Evolutionary conservation across 1,284 basidiomycete genomes (phyloP).

Genomic region (Volvariella volvacea): DNA sequence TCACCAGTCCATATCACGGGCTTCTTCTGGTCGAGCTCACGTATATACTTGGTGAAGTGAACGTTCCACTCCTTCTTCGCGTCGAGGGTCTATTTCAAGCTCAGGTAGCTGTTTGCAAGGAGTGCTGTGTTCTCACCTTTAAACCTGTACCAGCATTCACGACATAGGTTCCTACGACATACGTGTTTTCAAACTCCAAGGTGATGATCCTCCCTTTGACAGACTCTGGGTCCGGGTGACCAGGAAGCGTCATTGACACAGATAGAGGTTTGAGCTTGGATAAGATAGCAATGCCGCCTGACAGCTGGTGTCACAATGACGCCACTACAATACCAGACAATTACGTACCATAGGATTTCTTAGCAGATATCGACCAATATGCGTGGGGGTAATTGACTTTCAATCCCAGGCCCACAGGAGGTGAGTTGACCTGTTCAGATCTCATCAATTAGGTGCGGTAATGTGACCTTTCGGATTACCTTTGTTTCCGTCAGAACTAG

Average conservation of each 20-base stretch:
- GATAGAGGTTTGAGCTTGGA: constrained; percentile 72
- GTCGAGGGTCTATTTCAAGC: constrained; percentile 51
- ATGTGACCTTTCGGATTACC: constrained; percentile 24
- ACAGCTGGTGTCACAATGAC: constrained; percentile 2
- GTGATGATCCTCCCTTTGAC: constrained; percentile 78
- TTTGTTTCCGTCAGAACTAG: constrained; percentile 81
- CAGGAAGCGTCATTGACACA: constrained; percentile 63
- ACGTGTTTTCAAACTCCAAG: constrained; percentile 70
- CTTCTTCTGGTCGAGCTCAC: constrained; percentile 67
- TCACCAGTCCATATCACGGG: constrained; percentile 90
- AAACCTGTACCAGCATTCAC: constrained; percentile 80
- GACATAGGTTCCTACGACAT: constrained; percentile 79
- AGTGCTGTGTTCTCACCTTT: constrained; percentile 43
- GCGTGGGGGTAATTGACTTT: constrained; percentile 57
- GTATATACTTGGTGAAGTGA: constrained; percentile 70
- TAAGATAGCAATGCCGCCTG: constrained; percentile 78
- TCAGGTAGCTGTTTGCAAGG: not conserved
- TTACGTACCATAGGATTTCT: constrained; percentile 69
- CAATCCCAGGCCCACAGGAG: constrained; percentile 52
- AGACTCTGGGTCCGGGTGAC: constrained; percentile 54
- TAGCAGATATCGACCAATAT: constrained; percentile 69
- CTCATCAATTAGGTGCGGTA: too few species aligned
- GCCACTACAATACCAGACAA: not conserved
- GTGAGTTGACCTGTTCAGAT: constrained; percentile 52
- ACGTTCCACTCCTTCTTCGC: constrained; percentile 72